Evolutionary conservation across 345 rosid genomes (phyloP).

Genomic region (Heritiera littoralis): DNA sequence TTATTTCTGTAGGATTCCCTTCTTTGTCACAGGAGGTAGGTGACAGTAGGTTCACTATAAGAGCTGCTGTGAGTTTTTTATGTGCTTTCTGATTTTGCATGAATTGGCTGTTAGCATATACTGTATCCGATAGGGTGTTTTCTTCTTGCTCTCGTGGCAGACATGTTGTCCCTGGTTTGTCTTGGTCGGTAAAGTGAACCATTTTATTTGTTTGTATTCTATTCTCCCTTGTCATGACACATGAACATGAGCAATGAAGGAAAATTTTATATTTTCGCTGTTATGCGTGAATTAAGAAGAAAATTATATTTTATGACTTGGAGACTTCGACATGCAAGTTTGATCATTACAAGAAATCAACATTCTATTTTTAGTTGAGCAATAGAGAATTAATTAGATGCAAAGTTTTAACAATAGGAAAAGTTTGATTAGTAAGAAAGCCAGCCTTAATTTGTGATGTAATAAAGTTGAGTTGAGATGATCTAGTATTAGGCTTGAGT

Average conservation of each 20-base stretch:
- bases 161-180: conserved; percentile 19
- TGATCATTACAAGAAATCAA: no score
- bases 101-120: conserved; percentile 16
- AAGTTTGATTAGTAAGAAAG: no score
- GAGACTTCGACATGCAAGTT: no score
- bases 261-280: not conserved
- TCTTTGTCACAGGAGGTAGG: conserved; percentile 23
- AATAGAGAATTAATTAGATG: no score
- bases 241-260: not conserved
- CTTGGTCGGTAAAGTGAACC: conserved; percentile 11
- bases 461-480: no score
- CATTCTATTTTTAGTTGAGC: no score
- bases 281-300: not conserved
- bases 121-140: conserved; percentile 19
- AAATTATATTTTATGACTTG: not conserved
- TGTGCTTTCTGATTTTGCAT: conserved; percentile 1
- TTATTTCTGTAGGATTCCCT: conserved; percentile 24
- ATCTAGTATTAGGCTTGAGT: no score
- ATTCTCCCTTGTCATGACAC: no score
- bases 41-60: conserved; percentile 23
- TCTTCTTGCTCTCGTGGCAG: conserved; percentile 29
- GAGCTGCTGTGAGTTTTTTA: conserved; percentile 14
- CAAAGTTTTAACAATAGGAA: no score
- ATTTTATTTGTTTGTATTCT: not conserved
- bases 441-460: no score